Percentiles rank a stretch among this genome's conserved stretches.
These are phyloP conservation scores for Citrus unshiu DNA, from an alignment of 345 rosid genomes.

Conservation along the genomic window DNA sequence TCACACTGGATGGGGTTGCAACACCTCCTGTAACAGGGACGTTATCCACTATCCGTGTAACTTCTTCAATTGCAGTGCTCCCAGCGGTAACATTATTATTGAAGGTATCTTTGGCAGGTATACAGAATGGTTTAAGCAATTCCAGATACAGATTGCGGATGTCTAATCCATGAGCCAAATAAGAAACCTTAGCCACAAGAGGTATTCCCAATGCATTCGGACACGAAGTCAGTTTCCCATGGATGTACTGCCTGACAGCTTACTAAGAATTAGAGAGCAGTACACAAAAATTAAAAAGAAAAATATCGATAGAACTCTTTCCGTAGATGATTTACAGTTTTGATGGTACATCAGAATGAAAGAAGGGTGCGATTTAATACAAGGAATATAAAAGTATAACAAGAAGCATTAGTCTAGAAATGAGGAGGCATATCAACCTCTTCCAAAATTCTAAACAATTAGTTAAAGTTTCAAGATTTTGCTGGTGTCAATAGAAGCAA, in stretches of 20 bases:
- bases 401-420: neutral
- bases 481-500: neutral
- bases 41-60: constrained; percentile 30
- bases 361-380: neutral
- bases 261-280: constrained; percentile 16
- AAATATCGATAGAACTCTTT: neutral
- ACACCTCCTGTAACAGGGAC: constrained; percentile 28
- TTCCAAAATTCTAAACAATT: neutral
- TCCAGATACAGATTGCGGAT: constrained; percentile 51
- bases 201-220: constrained; percentile 82
- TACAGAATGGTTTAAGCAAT: constrained; percentile 58
- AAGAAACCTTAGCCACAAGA: constrained; percentile 61
- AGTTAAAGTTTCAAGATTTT: neutral
- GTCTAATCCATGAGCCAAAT: constrained; percentile 55
- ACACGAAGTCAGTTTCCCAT: constrained; percentile 48
- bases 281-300: neutral
- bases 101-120: constrained; percentile 33
- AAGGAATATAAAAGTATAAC: neutral
- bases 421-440: neutral
- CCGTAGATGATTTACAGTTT: neutral
- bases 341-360: neutral
- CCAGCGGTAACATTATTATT: constrained; percentile 27
- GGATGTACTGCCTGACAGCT: constrained; percentile 58
- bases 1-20: constrained; percentile 26
- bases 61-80: constrained; percentile 37